These are phyloP conservation scores for Phaseolus lunatus DNA, from an alignment of 306 rosid genomes.

Conservation along the genomic window DNA sequence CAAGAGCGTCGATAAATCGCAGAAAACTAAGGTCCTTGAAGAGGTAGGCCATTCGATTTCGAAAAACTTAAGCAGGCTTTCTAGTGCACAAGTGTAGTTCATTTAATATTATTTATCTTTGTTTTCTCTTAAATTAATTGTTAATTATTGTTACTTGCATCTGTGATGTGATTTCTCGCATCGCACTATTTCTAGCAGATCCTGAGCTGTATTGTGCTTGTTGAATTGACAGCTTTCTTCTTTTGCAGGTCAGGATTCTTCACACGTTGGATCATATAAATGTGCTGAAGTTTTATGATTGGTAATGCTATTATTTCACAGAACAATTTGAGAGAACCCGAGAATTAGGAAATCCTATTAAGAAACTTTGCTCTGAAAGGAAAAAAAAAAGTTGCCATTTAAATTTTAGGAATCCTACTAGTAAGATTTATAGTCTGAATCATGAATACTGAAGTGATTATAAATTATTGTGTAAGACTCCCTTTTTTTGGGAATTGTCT, in stretches of 20 bases:
- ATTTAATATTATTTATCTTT: not conserved
- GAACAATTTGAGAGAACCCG: not conserved
- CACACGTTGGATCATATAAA: conserved; percentile 84
- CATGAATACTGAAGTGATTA: not conserved
- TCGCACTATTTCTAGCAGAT: conserved; percentile 3
- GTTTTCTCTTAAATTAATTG: not conserved
- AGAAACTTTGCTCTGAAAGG: not conserved
- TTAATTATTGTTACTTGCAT: not conserved
- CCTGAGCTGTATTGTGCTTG: conserved; percentile 32
- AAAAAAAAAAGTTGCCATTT: not conserved
- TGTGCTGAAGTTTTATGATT: conserved; percentile 78
- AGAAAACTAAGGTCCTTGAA: conserved; percentile 88
- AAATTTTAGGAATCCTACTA: not conserved
- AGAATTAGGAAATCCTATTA: not conserved
- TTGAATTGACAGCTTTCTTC: not conserved
- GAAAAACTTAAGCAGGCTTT: not conserved
- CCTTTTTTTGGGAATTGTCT: conserved; percentile 3
- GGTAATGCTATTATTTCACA: conserved; percentile 54
- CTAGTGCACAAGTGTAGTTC: not conserved
- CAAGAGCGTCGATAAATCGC: conserved; percentile 93
- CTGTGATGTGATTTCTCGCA: not conserved
- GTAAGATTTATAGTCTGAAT: not conserved
- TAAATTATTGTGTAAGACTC: not conserved
- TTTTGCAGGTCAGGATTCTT: conserved; percentile 86
- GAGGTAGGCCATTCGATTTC: conserved; percentile 65